phyloP scores from a whole-genome alignment of 169 alveolate species.

The Plasmodium vivax region DNA sequence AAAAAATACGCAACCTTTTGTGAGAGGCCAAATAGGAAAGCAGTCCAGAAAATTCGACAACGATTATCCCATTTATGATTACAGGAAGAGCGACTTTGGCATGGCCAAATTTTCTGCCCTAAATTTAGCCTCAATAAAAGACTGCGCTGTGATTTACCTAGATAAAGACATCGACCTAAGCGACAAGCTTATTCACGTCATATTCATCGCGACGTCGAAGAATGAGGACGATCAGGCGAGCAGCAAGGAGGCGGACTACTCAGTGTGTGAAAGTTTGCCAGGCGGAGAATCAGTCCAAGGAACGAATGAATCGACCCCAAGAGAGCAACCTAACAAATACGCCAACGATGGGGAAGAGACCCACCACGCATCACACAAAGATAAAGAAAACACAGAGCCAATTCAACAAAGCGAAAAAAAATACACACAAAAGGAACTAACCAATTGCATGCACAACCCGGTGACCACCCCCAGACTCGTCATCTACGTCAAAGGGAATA shows the following conservation, averaged over 20 bases:
- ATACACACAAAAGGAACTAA: conserved; percentile 18
- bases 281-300: background rate
- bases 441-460: conserved; percentile 32
- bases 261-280: conserved; percentile 37
- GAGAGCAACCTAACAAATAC: background rate
- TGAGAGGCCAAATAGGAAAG: conserved; percentile 81
- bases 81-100: conserved; percentile 82
- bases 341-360: background rate
- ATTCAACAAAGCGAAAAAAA: conserved; percentile 5
- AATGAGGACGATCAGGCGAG: conserved; percentile 27
- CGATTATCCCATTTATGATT: conserved; percentile 80
- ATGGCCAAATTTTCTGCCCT: conserved; percentile 83
- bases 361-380: background rate
- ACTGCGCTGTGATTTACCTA: conserved; percentile 76
- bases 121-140: conserved; percentile 80
- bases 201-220: conserved; percentile 57
- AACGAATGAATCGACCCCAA: background rate
- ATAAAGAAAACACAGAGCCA: background rate
- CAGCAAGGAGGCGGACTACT: background rate
- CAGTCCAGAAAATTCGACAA: conserved; percentile 80
- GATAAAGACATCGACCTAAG: conserved; percentile 70
- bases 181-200: conserved; percentile 27
- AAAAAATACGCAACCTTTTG: conserved; percentile 78
- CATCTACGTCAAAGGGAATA: conserved; percentile 74
- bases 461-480: conserved; percentile 76